These are phyloP conservation scores for Colletotrichum falcatum DNA, from an alignment of 2,329 filamentous ascomycete genomes.

Conservation along the genomic window DNA sequence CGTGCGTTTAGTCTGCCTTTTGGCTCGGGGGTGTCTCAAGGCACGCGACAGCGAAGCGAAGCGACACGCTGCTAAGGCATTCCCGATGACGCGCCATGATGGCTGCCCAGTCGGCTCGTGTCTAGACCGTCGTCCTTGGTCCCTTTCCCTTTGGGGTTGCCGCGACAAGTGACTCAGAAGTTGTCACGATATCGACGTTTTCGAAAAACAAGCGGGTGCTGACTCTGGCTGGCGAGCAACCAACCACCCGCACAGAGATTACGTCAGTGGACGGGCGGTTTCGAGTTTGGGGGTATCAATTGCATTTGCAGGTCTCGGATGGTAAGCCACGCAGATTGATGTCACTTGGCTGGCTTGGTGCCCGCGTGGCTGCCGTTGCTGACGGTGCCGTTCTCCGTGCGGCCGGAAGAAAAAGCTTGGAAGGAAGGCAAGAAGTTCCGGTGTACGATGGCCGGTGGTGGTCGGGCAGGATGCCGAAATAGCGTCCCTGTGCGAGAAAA, in stretches of 20 bases:
- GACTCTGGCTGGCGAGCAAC: neutral
- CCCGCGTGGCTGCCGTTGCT: slow-evolving; percentile 28
- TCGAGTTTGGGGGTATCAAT: slow-evolving; percentile 4
- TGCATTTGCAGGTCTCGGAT: neutral
- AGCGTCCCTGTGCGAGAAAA: neutral
- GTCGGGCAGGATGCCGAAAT: slow-evolving; percentile 8
- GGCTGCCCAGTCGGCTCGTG: slow-evolving; percentile 30
- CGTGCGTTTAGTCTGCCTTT: neutral
- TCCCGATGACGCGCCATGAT: slow-evolving; percentile 29
- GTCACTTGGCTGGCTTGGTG: slow-evolving; percentile 21
- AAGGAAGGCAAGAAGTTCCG: slow-evolving; percentile 5
- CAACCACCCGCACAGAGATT: slow-evolving; percentile 5
- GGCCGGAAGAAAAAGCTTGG: neutral
- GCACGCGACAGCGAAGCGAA: slow-evolving; percentile 3
- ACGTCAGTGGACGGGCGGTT: slow-evolving; percentile 23
- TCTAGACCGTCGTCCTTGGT: neutral
- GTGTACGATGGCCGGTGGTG: slow-evolving; percentile 12
- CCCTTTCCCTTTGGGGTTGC: neutral
- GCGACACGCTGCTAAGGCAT: slow-evolving; percentile 7
- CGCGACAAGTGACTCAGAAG: neutral
- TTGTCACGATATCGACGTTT: slow-evolving; percentile 21
- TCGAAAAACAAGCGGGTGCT: neutral
- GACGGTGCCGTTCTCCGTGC: slow-evolving; percentile 15
- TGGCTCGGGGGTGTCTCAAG: neutral
- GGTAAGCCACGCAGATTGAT: slow-evolving; percentile 31